phyloP scores from a whole-genome alignment of 345 rosid genomes.

The Carallia brachiata region DNA sequence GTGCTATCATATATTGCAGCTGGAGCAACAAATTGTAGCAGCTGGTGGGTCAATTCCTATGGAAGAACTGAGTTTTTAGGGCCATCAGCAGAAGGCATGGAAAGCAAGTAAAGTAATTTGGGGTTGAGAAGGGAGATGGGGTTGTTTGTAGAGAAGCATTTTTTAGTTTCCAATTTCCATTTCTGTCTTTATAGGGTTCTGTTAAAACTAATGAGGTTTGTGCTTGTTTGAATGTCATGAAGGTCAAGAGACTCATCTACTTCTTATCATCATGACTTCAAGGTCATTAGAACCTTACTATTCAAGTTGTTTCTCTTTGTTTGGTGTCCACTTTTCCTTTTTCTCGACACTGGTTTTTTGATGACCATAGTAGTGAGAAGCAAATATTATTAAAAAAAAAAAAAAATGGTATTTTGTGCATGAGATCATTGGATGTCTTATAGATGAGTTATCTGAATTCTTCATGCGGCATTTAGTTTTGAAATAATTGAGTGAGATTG shows the following conservation, averaged over 20 bases:
- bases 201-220: conserved; percentile 19
- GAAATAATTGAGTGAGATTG: no score
- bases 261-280: conserved; percentile 14
- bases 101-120: conserved; percentile 7
- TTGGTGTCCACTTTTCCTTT: not conserved
- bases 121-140: not conserved
- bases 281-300: not conserved
- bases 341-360: not conserved
- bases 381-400: no score
- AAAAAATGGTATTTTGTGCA: no score
- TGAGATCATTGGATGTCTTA: no score
- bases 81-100: conserved; percentile 1
- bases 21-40: conserved; percentile 88
- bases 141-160: conserved; percentile 21
- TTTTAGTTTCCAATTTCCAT: conserved; percentile 9
- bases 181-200: conserved; percentile 15
- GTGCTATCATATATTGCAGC: conserved; percentile 37
- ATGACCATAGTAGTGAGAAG: no score
- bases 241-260: conserved; percentile 7
- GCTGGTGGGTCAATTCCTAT: conserved; percentile 76
- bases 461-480: no score
- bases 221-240: conserved; percentile 24
- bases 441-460: no score
- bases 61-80: conserved; percentile 49
- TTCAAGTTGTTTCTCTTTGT: not conserved